Evolutionary conservation across 148 eudicot genomes (phyloP).

Genomic region (Oxyria digyna): DNA sequence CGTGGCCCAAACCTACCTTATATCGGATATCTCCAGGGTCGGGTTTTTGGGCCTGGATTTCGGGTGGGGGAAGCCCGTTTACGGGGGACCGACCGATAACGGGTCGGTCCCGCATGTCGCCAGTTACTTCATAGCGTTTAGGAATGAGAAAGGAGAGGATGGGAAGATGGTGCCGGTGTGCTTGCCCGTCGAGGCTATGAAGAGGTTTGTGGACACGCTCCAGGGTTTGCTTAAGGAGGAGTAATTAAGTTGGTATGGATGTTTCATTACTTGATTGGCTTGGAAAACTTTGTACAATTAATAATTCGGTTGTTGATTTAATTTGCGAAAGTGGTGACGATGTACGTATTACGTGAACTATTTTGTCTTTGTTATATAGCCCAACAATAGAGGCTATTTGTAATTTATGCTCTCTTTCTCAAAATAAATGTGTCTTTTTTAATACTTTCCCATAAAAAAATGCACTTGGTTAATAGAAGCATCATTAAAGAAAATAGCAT

Average conservation of each 20-base stretch:
- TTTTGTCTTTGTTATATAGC: too few relatives aligned
- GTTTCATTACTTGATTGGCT: not conserved
- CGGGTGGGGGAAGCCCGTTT: constrained; percentile 40
- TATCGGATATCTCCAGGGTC: constrained; percentile 19
- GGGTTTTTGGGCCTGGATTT: constrained; percentile 24
- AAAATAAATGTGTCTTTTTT: too few relatives aligned
- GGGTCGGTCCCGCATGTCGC: constrained; percentile 18
- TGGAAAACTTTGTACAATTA: too few relatives aligned
- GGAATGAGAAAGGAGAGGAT: constrained; percentile 16
- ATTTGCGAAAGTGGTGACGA: too few relatives aligned
- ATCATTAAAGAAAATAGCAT: too few relatives aligned
- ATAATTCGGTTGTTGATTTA: too few relatives aligned
- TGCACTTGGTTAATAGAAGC: too few relatives aligned
- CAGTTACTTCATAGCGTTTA: constrained; percentile 17
- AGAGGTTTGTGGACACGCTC: constrained; percentile 17
- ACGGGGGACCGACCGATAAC: constrained; percentile 20
- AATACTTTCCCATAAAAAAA: too few relatives aligned
- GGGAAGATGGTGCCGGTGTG: constrained; percentile 26
- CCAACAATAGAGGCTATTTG: too few relatives aligned
- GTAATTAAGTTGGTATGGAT: not conserved
- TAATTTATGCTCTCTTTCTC: too few relatives aligned
- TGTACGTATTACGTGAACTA: too few relatives aligned
- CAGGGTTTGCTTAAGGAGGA: constrained; percentile 9
- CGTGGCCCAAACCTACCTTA: constrained; percentile 14
- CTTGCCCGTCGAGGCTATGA: constrained; percentile 20